Percentiles rank a stretch among this genome's conserved stretches.
Evolutionary conservation across 2,329 filamentous ascomycete species (phyloP).

Genomic region (Graphiopsis chlorocephala): DNA sequence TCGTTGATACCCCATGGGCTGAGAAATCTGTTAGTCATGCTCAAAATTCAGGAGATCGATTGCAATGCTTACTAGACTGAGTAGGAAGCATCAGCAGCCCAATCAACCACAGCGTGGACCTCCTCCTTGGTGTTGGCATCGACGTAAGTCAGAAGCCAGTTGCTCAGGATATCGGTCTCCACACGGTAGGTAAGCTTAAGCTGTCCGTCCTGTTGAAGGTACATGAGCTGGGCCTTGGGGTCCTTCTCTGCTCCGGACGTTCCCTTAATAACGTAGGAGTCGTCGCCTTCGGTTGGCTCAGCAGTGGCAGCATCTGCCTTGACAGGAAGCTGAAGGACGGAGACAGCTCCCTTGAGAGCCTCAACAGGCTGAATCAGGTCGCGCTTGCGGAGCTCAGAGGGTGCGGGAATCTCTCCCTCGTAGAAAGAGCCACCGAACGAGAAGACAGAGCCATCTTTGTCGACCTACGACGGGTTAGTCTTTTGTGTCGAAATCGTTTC

Average conservation of each 20-base stretch:
- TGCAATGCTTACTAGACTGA: conserved; percentile 44
- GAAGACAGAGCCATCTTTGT: conserved; percentile 54
- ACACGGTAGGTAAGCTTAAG: conserved; percentile 57
- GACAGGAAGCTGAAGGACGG: conserved; percentile 42
- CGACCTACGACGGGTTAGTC: conserved; percentile 39
- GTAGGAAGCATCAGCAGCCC: conserved; percentile 55
- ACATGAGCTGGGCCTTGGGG: conserved; percentile 56
- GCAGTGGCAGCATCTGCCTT: conserved; percentile 41
- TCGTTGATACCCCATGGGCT: conserved; percentile 54
- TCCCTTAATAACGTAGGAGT: conserved; percentile 47
- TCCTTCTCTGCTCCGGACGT: conserved; percentile 51
- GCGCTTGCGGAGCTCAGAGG: conserved; percentile 41
- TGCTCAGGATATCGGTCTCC: conserved; percentile 56
- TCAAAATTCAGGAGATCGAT: too few species aligned
- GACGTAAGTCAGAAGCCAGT: conserved; percentile 61
- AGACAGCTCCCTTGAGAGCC: conserved; percentile 44
- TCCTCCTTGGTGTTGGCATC: conserved; percentile 49
- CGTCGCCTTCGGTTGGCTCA: conserved; percentile 32
- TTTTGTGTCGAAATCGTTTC: background rate
- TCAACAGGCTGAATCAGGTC: conserved; percentile 43
- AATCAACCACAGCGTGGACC: conserved; percentile 56
- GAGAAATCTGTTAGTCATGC: background rate
- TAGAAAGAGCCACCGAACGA: conserved; percentile 55
- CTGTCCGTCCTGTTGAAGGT: conserved; percentile 51
- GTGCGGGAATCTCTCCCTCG: conserved; percentile 45